Conservation (phyloP, 257 asterid species). For the Sherardia arvensis region DNA sequence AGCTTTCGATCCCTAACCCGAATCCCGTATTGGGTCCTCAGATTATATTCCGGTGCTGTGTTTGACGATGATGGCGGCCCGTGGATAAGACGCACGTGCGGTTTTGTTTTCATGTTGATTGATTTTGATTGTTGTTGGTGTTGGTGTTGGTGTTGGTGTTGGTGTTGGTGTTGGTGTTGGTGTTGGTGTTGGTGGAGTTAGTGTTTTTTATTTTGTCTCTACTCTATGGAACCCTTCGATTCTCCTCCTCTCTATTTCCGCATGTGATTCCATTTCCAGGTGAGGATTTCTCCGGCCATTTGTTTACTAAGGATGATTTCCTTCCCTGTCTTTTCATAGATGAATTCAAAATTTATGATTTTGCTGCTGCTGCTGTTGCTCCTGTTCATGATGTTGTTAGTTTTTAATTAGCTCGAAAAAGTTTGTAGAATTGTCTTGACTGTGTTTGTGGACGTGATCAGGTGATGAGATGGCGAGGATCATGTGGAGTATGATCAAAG, state of each 20-base stretch:
- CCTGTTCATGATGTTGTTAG: not conserved
- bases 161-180: too few species aligned
- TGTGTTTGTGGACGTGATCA: too few species aligned
- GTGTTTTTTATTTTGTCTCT: constrained; percentile 3
- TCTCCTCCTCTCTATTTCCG: constrained; percentile 19
- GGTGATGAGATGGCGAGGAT: too few species aligned
- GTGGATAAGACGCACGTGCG: constrained; percentile 16
- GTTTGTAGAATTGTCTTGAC: too few species aligned
- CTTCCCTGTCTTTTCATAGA: not conserved
- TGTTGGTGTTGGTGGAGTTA: not conserved
- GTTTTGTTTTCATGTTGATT: not conserved
- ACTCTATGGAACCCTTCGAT: constrained; percentile 33
- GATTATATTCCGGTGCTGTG: constrained; percentile 34
- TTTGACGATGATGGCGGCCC: constrained; percentile 31
- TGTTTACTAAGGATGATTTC: not conserved
- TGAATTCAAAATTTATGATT: not conserved
- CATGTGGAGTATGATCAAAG: too few species aligned
- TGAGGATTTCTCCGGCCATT: constrained; percentile 12
- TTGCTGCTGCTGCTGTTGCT: constrained; percentile 8
- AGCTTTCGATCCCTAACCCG: constrained; percentile 14
- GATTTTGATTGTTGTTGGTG: not conserved
- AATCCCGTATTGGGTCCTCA: not conserved
- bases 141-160: too few species aligned
- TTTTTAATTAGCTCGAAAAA: too few species aligned
- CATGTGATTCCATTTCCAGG: constrained; percentile 32